phyloP scores from a whole-genome alignment of 106 monocot genomes.

The Gastrodia elata region DNA sequence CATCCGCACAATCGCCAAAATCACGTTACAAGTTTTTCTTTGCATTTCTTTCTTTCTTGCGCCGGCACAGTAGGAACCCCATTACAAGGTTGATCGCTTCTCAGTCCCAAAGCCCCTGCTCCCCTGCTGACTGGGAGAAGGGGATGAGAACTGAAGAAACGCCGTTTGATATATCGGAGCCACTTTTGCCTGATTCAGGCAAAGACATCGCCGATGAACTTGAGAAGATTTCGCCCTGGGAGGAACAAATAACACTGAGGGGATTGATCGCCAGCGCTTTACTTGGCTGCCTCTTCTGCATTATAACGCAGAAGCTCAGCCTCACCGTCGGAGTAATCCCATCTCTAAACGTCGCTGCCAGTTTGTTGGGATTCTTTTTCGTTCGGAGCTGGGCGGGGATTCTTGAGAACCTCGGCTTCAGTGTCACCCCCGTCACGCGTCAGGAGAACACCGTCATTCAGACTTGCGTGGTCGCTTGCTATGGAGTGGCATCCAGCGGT shows the following conservation, averaged over 20 bases:
- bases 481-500: conserved; percentile 91
- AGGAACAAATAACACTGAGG: conserved; percentile 74
- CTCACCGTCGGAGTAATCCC: conserved; percentile 95
- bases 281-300: conserved; percentile 77
- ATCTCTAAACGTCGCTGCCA: conserved; percentile 90
- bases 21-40: too few species aligned
- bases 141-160: conserved; percentile 19
- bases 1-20: too few species aligned
- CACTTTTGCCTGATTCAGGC: conserved; percentile 20
- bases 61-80: too few species aligned
- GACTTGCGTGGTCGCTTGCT: conserved; percentile 98
- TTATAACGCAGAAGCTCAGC: conserved; percentile 95
- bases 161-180: conserved; percentile 34
- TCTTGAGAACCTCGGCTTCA: conserved; percentile 40
- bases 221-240: conserved; percentile 53
- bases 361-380: conserved; percentile 82
- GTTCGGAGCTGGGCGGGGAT: conserved; percentile 71
- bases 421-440: conserved; percentile 49
- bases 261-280: conserved; percentile 64
- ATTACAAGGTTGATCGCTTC: too few species aligned
- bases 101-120: too few species aligned
- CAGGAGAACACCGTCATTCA: conserved; percentile 98
- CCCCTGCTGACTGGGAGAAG: too few species aligned
- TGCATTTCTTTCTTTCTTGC: too few species aligned
- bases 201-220: not conserved